Percentiles rank a stretch among this genome's conserved stretches.
phyloP scores from a whole-genome alignment of 2,329 filamentous ascomycete species.

The Curvularia lunata region DNA sequence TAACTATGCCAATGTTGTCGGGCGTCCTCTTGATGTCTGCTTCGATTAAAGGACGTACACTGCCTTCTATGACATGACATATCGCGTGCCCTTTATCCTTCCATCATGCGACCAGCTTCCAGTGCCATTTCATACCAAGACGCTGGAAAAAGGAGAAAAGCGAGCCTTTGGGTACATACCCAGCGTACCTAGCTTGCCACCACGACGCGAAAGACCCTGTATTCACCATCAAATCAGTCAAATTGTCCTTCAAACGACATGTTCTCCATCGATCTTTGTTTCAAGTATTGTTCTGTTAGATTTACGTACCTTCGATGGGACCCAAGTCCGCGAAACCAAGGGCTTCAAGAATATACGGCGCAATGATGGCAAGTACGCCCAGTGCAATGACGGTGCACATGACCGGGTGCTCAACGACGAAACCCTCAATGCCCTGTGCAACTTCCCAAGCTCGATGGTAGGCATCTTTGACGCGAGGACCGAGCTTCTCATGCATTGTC shows the following conservation, averaged over 20 bases:
- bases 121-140: constrained; percentile 51
- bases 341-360: constrained; percentile 38
- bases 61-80: neutral
- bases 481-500: constrained; percentile 30
- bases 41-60: neutral
- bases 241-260: neutral
- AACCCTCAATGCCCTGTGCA: constrained; percentile 32
- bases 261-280: neutral
- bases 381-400: constrained; percentile 40
- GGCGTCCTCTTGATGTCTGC: neutral
- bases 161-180: constrained; percentile 50
- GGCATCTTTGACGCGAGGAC: constrained; percentile 30
- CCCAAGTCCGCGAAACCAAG: constrained; percentile 44
- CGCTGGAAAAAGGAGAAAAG: constrained; percentile 55
- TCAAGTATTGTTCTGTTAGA: neutral
- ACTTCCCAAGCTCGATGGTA: constrained; percentile 32
- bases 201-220: constrained; percentile 48
- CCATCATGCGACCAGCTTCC: neutral
- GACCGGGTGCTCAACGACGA: constrained; percentile 41
- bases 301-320: constrained; percentile 35
- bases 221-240: neutral
- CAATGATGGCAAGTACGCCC: constrained; percentile 38
- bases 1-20: neutral
- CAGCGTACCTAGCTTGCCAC: constrained; percentile 51
- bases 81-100: neutral